Conservation (phyloP, 2,329 filamentous ascomycete species). For the Ophiosphaerella narmari region DNA sequence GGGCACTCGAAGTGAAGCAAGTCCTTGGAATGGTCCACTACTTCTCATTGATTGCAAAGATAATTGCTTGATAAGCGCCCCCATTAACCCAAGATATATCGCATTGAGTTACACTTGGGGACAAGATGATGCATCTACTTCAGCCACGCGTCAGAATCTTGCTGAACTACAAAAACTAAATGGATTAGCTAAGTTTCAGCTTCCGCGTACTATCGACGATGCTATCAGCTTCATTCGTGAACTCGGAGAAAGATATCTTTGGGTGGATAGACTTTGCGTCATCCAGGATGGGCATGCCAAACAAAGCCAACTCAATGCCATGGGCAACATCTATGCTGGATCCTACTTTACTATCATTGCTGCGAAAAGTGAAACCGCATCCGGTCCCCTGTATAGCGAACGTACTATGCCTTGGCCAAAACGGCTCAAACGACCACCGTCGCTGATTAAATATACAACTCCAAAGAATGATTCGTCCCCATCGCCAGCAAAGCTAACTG, state of each 20-base stretch:
- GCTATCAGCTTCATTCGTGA: conserved; percentile 9
- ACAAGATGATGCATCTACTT: background rate
- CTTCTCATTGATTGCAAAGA: conserved; percentile 12
- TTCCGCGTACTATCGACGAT: conserved; percentile 14
- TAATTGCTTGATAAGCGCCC: conserved; percentile 7
- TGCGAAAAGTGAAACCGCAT: conserved; percentile 8
- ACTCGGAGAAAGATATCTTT: conserved; percentile 13
- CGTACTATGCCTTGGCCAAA: background rate
- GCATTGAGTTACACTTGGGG: conserved; percentile 24
- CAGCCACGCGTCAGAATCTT: conserved; percentile 5
- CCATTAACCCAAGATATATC: conserved; percentile 9
- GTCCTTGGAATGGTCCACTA: background rate
- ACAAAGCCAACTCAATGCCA: conserved; percentile 10
- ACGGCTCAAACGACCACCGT: background rate
- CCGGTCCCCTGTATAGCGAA: conserved; percentile 3
- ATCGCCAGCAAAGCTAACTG: background rate
- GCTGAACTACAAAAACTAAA: background rate
- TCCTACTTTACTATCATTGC: conserved; percentile 18
- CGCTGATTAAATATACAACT: background rate
- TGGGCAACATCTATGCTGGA: conserved; percentile 18
- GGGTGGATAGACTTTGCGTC: conserved; percentile 15
- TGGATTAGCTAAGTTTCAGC: conserved; percentile 1
- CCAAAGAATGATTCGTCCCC: background rate
- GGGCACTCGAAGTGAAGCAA: background rate
- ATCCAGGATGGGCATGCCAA: conserved; percentile 11